phyloP scores from a whole-genome alignment of 257 asterid species.

The Leonotis leonurus region DNA sequence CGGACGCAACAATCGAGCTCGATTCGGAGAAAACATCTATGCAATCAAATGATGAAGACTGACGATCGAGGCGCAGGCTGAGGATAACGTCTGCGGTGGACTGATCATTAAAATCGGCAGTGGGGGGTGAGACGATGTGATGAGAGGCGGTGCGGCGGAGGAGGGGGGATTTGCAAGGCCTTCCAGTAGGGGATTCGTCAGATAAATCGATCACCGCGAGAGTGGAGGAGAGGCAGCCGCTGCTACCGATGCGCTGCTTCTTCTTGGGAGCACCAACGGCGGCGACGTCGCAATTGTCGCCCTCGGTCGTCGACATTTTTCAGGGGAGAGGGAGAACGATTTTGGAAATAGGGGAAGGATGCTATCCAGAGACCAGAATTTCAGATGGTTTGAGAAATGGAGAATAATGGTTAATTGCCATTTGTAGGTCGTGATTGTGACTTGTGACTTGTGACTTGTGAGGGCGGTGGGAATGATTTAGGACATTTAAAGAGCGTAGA shows the following conservation, averaged over 20 bases:
- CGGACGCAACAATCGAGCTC: slow-evolving; percentile 23
- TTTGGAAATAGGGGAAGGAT: neutral
- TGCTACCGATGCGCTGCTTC: slow-evolving; percentile 46
- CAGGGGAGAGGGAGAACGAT: neutral
- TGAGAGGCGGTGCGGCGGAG: slow-evolving; percentile 26
- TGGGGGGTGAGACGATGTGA: neutral
- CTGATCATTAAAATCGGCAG: slow-evolving; percentile 40
- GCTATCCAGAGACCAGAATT: neutral
- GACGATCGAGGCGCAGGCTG: slow-evolving; percentile 37
- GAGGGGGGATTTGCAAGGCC: slow-evolving; percentile 22
- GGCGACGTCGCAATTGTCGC: neutral
- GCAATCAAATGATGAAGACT: slow-evolving; percentile 15
- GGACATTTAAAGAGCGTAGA: too few relatives aligned
- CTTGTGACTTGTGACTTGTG: too few relatives aligned
- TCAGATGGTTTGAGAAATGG: too few relatives aligned
- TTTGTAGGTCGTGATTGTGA: neutral
- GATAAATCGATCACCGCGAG: slow-evolving; percentile 24
- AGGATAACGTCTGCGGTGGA: slow-evolving; percentile 57
- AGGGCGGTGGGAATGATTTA: neutral
- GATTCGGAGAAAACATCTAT: slow-evolving; percentile 20
- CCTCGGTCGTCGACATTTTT: slow-evolving; percentile 15
- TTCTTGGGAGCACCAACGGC: slow-evolving; percentile 26
- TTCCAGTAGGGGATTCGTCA: slow-evolving; percentile 26
- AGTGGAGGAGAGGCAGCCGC: slow-evolving; percentile 34
- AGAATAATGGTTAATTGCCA: neutral